These are phyloP conservation scores for Panellus pusillus DNA, from an alignment of 768 basidiomycete genomes.

Conservation along the genomic window DNA sequence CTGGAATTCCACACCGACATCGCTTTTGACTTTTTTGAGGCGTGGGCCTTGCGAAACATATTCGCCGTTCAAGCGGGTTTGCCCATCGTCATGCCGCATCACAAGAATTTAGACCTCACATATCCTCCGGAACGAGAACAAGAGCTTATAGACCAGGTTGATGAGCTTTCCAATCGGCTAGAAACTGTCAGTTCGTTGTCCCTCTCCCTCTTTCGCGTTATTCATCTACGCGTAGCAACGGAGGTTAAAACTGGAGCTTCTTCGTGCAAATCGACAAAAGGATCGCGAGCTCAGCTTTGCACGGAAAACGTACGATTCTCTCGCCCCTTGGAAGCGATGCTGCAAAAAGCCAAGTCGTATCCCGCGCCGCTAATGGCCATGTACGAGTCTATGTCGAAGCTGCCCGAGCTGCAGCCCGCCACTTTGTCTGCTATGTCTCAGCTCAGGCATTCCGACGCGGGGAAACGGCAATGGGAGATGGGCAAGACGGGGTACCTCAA, in stretches of 20 bases:
- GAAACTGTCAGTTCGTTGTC: constrained; percentile 53
- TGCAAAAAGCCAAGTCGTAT: constrained; percentile 2
- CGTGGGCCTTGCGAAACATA: constrained; percentile 86
- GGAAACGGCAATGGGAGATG: constrained; percentile 78
- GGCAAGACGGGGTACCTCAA: constrained; percentile 72
- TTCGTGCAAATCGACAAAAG: constrained; percentile 51
- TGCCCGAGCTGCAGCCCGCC: constrained; percentile 45
- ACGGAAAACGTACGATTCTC: constrained; percentile 38
- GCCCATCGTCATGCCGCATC: constrained; percentile 75
- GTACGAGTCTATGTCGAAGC: constrained; percentile 47
- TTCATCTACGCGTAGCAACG: constrained; percentile 50
- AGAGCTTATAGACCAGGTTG: constrained; percentile 66
- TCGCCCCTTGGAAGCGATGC: constrained; percentile 28
- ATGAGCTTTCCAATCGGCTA: constrained; percentile 62
- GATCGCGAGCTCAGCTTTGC: constrained; percentile 47
- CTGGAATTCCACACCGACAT: constrained; percentile 87
- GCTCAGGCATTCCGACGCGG: constrained; percentile 47
- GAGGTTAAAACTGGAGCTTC: constrained; percentile 57
- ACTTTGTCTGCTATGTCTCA: constrained; percentile 40
- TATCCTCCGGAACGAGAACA: constrained; percentile 56
- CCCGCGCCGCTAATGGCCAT: constrained; percentile 29
- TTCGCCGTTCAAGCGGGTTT: constrained; percentile 73
- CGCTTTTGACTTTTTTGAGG: constrained; percentile 90
- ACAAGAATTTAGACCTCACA: constrained; percentile 68
- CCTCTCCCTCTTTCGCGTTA: neutral